Evolutionary conservation across 768 basidiomycete species (phyloP), one percentile per base, ranked within the genome.

Genomic region (Lentinula aciculospora): DNA sequence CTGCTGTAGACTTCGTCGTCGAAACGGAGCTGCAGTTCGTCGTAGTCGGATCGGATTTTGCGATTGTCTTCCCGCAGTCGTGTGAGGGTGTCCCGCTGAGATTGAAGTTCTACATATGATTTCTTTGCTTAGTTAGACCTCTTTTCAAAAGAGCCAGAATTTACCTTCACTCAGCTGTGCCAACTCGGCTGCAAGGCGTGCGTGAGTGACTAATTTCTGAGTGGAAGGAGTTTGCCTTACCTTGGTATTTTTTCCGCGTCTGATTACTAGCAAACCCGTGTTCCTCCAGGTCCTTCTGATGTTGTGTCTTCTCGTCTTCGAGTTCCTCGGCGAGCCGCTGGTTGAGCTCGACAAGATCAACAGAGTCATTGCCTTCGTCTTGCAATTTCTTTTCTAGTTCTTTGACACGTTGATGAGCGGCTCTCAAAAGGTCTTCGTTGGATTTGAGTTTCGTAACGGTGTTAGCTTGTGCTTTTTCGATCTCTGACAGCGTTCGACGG

Each of bases 231-330:
- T 28, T 0, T 53, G 42, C 3, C 68, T 57, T 69, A 87, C 89
- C 83, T 79, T 93, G 90, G 64, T 93, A 92, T 67, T 90, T 92
- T 77, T 92, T 89, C 60, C 87, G 81, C 2, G 89, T 91, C 67
- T 92, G 90, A 62, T 91, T 86, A 31, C 81, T 78, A 10, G 85
- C 73, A 67, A 91, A 89, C 68, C 92, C 89, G 4, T 88, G 81
- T 60, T 92, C 88, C 1, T 81, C 75, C n/a, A 92, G 77, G 61
- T 92, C 89, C 64, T 92, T 87, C 66, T 85, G 82, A 65, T 92
- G 85, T 56, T 85, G 85, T 58, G 88, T 83, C 60, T 88, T 80
- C 67, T 89, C 86, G 58, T 89, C 87, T 61, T 91, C 87, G 64
- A 93, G 76, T 65, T 89, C 86, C 58, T 88, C 88, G 1, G 81